Conservation (phyloP, 2,329 filamentous ascomycete genomes). For the Penicillium sp. region DNA sequence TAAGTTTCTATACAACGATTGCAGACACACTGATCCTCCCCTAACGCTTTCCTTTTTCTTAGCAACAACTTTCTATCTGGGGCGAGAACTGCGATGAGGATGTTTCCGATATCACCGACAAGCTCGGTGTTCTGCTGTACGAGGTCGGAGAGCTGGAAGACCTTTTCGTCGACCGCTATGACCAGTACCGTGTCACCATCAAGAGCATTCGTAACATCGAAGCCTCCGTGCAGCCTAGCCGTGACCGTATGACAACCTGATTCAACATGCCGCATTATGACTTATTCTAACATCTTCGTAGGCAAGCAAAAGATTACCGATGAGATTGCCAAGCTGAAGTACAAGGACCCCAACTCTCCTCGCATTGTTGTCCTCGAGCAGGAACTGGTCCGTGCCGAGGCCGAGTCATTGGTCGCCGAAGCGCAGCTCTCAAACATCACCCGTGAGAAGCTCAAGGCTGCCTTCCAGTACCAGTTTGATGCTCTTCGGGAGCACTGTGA, state of each 20-base stretch:
- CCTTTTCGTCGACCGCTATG: conserved; percentile 97
- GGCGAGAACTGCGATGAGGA: conserved; percentile 95
- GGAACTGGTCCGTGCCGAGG: conserved; percentile 96
- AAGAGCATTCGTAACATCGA: conserved; percentile 99
- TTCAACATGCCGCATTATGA: neutral
- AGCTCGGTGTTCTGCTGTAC: conserved; percentile 96
- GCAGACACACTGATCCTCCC: neutral
- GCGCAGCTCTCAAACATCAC: conserved; percentile 99
- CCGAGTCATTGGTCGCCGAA: conserved; percentile 97
- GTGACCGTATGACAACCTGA: conserved; percentile 72
- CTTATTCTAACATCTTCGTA: conserved; percentile 42
- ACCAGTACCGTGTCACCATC: conserved; percentile 98
- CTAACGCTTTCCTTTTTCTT: conserved; percentile 5
- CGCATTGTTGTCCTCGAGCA: conserved; percentile 98
- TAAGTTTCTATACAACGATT: conserved; percentile 57
- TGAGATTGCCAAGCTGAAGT: conserved; percentile 97
- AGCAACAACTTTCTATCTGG: conserved; percentile 99
- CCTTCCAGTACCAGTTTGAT: conserved; percentile 98
- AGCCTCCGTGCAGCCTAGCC: conserved; percentile 94
- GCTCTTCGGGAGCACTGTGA: conserved; percentile 96
- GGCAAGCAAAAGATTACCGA: conserved; percentile 99
- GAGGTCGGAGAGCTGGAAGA: conserved; percentile 98
- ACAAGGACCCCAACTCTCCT: conserved; percentile 98
- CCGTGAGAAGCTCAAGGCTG: conserved; percentile 97
- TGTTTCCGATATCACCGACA: conserved; percentile 98